Conservation (phyloP, 2,329 filamentous ascomycete species). For the Lizonia empirigonia region DNA sequence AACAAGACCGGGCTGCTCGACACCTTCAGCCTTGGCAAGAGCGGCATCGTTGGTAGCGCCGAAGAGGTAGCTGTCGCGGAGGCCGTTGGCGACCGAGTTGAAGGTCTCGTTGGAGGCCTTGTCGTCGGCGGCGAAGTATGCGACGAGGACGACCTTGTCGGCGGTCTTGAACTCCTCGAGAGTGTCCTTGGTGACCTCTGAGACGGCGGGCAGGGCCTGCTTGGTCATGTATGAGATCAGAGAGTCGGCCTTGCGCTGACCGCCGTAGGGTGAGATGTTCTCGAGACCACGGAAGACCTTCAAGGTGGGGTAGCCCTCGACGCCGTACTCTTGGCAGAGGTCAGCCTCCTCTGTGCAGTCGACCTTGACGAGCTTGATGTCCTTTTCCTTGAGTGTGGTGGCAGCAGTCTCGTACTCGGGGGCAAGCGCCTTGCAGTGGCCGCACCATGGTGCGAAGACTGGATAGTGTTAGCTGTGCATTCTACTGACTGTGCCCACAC, state of each 20-base stretch:
- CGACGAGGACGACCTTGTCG: conserved; percentile 94
- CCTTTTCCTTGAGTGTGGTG: conserved; percentile 83
- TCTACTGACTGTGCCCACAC: not conserved
- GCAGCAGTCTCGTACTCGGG: conserved; percentile 90
- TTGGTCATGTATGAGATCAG: conserved; percentile 94
- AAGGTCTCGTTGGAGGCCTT: conserved; percentile 90
- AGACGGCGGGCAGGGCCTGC: conserved; percentile 93
- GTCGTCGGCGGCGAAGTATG: conserved; percentile 79
- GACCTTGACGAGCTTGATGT: conserved; percentile 82
- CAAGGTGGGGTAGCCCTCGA: conserved; percentile 97
- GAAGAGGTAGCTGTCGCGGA: conserved; percentile 92
- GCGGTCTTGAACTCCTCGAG: conserved; percentile 96
- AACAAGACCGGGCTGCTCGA: conserved; percentile 83
- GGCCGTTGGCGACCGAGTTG: conserved; percentile 71
- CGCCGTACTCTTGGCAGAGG: conserved; percentile 85
- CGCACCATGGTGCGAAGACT: conserved; percentile 97
- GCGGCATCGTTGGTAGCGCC: conserved; percentile 82
- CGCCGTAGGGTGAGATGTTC: conserved; percentile 80
- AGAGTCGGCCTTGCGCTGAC: conserved; percentile 83
- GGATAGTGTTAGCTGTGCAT: conserved; percentile 45
- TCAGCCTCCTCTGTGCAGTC: conserved; percentile 96
- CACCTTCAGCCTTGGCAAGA: conserved; percentile 87
- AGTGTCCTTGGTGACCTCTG: conserved; percentile 77
- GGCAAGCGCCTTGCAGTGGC: conserved; percentile 97
- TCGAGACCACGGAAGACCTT: conserved; percentile 97